Evolutionary conservation across 2,329 filamentous ascomycete species (phyloP).

Genomic region (Parastagonospora avenae): DNA sequence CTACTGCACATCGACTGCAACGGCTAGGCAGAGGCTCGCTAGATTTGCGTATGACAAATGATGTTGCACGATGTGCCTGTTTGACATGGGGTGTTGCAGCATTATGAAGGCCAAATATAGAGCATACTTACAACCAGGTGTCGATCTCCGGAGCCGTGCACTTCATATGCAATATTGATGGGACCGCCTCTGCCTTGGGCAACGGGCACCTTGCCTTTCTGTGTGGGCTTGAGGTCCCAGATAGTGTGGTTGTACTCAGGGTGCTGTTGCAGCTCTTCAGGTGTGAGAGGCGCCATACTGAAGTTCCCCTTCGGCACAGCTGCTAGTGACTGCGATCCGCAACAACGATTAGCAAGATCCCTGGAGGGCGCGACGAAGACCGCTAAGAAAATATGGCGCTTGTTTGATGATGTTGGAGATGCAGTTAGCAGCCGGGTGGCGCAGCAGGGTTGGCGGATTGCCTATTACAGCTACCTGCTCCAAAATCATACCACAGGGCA

Average conservation of each 20-base stretch:
- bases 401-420: slow-evolving; percentile 1
- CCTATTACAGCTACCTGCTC: neutral
- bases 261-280: slow-evolving; percentile 65
- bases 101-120: slow-evolving; percentile 16
- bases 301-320: slow-evolving; percentile 1
- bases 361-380: no score
- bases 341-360: neutral
- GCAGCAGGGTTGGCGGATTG: slow-evolving; percentile 13
- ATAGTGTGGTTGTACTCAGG: slow-evolving; percentile 69
- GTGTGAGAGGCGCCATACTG: slow-evolving; percentile 51
- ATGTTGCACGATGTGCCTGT: slow-evolving; percentile 18
- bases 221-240: slow-evolving; percentile 72
- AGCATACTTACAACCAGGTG: slow-evolving; percentile 71
- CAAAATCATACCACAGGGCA: slow-evolving; percentile 1
- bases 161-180: slow-evolving; percentile 76
- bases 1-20: slow-evolving; percentile 4
- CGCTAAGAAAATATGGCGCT: no score
- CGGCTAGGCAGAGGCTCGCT: slow-evolving; percentile 6
- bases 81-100: slow-evolving; percentile 18
- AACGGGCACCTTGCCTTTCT: slow-evolving; percentile 65
- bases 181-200: slow-evolving; percentile 76
- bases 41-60: slow-evolving; percentile 29
- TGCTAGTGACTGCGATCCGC: slow-evolving; percentile 8
- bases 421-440: slow-evolving; percentile 11
- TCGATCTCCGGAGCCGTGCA: slow-evolving; percentile 75